Evolutionary conservation across 1,284 basidiomycete species (phyloP).

Genomic region (Heterobasidion irregulare): DNA sequence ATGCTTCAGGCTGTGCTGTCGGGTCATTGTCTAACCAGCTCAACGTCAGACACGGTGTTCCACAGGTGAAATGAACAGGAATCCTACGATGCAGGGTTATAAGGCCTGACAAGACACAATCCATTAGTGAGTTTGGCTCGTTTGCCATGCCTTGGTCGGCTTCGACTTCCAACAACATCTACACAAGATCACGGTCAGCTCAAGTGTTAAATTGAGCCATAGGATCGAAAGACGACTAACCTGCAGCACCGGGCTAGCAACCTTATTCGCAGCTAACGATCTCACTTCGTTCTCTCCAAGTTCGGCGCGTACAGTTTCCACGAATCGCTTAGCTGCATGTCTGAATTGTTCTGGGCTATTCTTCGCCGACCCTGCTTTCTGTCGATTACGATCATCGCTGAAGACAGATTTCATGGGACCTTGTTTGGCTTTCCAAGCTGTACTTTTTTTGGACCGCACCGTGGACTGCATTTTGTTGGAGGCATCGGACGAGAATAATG

Average conservation of each 20-base stretch:
- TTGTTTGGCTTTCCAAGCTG: constrained; percentile 67
- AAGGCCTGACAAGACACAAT: constrained; percentile 74
- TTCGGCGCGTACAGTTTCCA: constrained; percentile 43
- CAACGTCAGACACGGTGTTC: too few species aligned
- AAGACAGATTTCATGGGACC: constrained; percentile 72
- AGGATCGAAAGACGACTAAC: constrained; percentile 27
- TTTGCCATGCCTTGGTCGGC: constrained; percentile 53
- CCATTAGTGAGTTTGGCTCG: constrained; percentile 68
- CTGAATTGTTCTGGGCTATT: constrained; percentile 45
- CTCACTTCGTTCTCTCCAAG: constrained; percentile 72
- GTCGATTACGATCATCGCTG: constrained; percentile 32
- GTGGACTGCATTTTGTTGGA: constrained; percentile 21
- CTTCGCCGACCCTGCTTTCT: constrained; percentile 20
- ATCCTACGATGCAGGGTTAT: constrained; percentile 52
- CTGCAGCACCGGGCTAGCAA: constrained; percentile 77
- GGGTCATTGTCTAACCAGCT: constrained; percentile 26
- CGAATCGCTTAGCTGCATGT: constrained; percentile 40
- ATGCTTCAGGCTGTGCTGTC: constrained; percentile 32
- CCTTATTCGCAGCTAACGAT: constrained; percentile 73
- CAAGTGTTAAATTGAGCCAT: too few species aligned
- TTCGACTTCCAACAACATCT: constrained; percentile 80
- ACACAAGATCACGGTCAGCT: not conserved
- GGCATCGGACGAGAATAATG: constrained; percentile 28
- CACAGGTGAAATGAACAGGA: not conserved
- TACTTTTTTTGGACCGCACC: constrained; percentile 71